Base-by-base conservation (phyloP, 345 rosid genomes). In the Litchi chinensis region DNA sequence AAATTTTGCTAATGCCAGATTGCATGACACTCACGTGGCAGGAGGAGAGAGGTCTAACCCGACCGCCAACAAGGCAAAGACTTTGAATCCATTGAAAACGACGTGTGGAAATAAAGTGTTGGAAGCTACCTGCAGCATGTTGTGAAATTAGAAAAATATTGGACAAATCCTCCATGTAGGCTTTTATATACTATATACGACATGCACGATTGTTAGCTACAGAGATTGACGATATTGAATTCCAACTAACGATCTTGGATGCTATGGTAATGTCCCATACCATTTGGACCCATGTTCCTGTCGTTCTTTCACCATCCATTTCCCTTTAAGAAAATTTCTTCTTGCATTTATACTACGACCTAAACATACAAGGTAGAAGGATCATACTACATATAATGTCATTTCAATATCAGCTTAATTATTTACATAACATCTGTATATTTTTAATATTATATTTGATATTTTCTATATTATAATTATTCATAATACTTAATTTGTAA, bases 21-120 rank as follows among this genome's bases (percentile, higher is more conserved):
- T 5, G 50, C 32, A 50, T 40, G 71, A 52, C 10, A 26, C 44
- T 69, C 67, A 82, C 72, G 79, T 82, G 81, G 79, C 81, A 16
- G 21, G 43, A 18, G 54, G 37, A 32, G 37, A 32, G 37, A 3
- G 37, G 37, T 13, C 24, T 0, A 69, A 59, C 41, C 50, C 13
- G 6, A 70, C 26, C 26, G 79, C 79, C 79, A 46, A 37, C 44
- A 56, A 62, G 39, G 46, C 68, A 65, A 65, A 74, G 28, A 64
- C 68, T 37, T 48, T 48, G 8, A 68, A 75, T 75, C 40, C 66
- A 57, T 73, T 1, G 81, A 78, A 0, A 46, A 48, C 39, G 79
- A 75, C 78, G 16, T 40, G 1, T 41, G 2, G 44, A 64, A 41
- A 13, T 8, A 62, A 13, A 8, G n/a, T 8, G 5, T 72, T 41